Conservation (phyloP, 2,329 filamentous ascomycete genomes). For the Diaporthe helianthi region DNA sequence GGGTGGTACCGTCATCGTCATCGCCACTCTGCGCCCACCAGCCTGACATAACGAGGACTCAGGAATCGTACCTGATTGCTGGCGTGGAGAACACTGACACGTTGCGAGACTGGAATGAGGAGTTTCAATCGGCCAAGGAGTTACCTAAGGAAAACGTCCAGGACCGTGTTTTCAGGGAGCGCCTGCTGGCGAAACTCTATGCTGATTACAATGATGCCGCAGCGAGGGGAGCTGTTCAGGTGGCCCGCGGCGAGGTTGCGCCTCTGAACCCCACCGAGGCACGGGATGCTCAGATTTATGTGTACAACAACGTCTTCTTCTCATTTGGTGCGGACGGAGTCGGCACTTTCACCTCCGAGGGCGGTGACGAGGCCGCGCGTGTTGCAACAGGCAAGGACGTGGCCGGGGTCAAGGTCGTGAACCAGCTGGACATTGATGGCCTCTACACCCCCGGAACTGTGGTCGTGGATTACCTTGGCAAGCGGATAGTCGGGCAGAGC, state of each 20-base stretch:
- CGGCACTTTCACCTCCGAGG: constrained; percentile 94
- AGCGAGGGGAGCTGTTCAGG: constrained; percentile 86
- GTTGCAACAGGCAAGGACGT: constrained; percentile 98
- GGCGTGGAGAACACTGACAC: constrained; percentile 95
- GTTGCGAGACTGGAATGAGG: constrained; percentile 97
- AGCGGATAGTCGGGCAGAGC: constrained; percentile 95
- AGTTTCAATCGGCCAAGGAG: constrained; percentile 96
- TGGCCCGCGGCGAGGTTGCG: constrained; percentile 90
- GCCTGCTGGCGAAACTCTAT: constrained; percentile 92
- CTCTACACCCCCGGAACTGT: constrained; percentile 96
- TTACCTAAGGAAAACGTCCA: constrained; percentile 92
- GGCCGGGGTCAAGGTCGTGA: constrained; percentile 90
- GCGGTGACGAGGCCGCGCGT: constrained; percentile 93
- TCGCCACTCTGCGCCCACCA: constrained; percentile 74
- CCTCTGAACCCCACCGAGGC: constrained; percentile 94
- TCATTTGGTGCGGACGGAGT: constrained; percentile 98
- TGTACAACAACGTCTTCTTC: constrained; percentile 99
- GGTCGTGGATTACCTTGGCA: constrained; percentile 95
- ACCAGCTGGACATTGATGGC: constrained; percentile 94
- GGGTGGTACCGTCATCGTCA: constrained; percentile 76
- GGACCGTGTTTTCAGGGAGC: constrained; percentile 94
- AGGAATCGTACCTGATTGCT: constrained; percentile 89
- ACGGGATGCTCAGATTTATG: constrained; percentile 94
- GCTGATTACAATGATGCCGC: constrained; percentile 98
- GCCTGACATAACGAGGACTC: constrained; percentile 84